A percentile compares a stretch with the other conserved stretches of the same genome.
Conservation (phyloP, 2,329 filamentous ascomycete species). For the Thielaviopsis ethacetica region DNA sequence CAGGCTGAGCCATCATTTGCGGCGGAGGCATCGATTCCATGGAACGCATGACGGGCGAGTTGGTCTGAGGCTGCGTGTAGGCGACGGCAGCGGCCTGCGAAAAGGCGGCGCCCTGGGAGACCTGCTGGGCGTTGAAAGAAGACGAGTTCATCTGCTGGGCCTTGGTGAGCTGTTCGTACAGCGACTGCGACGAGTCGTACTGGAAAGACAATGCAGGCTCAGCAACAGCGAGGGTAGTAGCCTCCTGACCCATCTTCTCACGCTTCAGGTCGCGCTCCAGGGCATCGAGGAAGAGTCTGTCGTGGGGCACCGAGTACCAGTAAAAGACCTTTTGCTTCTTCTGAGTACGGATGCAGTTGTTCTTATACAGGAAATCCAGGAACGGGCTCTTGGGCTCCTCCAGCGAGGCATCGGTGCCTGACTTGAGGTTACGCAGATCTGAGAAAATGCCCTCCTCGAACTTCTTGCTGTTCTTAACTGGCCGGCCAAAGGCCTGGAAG, state of each 20-base stretch:
- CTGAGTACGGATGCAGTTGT: slow-evolving; percentile 98
- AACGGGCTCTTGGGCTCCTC: slow-evolving; percentile 98
- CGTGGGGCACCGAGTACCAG: slow-evolving; percentile 98
- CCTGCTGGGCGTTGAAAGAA: slow-evolving; percentile 71
- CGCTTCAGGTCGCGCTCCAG: slow-evolving; percentile 94
- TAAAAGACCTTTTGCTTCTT: slow-evolving; percentile 99
- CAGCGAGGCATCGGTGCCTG: slow-evolving; percentile 90
- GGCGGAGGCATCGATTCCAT: slow-evolving; percentile 92
- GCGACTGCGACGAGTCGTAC: slow-evolving; percentile 96
- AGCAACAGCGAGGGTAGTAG: slow-evolving; percentile 89
- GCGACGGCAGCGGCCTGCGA: slow-evolving; percentile 17
- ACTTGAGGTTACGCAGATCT: slow-evolving; percentile 93
- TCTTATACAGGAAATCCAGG: slow-evolving; percentile 98
- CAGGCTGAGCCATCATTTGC: slow-evolving; percentile 51
- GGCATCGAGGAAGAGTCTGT: slow-evolving; percentile 91
- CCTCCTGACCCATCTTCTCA: slow-evolving; percentile 98
- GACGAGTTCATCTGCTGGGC: slow-evolving; percentile 97
- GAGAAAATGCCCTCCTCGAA: slow-evolving; percentile 99
- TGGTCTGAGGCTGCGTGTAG: slow-evolving; percentile 60
- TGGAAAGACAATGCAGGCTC: slow-evolving; percentile 96
- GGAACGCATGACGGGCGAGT: slow-evolving; percentile 75
- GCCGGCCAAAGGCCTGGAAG: slow-evolving; percentile 95
- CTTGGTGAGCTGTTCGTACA: slow-evolving; percentile 98
- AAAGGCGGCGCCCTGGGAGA: slow-evolving; percentile 13
- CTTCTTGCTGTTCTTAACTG: slow-evolving; percentile 99